Base-by-base conservation (phyloP, 306 rosid genomes). In the Cicer pinnatifidum region DNA sequence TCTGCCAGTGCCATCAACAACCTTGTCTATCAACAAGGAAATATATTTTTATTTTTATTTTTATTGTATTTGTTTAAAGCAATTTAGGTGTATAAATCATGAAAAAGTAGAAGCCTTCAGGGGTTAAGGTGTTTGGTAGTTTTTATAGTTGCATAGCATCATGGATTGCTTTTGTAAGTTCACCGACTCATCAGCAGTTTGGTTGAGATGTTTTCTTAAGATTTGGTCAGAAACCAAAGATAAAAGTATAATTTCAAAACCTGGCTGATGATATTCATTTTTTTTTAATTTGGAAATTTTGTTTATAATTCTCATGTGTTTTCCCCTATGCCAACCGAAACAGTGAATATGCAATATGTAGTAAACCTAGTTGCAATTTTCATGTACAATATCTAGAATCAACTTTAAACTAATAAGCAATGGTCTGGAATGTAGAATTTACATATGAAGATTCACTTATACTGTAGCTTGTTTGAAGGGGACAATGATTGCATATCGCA, bases 361-460 rank as follows among this genome's bases (percentile, higher is more conserved):
- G 51, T 8, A 46, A 37, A 59, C 15, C 6, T 40, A 19, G 9
- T 67, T 40, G 12, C 33, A 48, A 20, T 48, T 69, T 2, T 58
- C 35, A 5, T 77, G 39, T 67, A 35, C 8, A 66, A 28, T 57
- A 48, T 69, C 10, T 60, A 41, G 47, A 19, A 23, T 69, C 10
- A 69, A 48, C 71, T 59, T 11, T 28, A 44, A 54, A 53, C 37
- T 15, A 7, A 10, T 48, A 37, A 47, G 44, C 45, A 61, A 28
- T 70, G 58, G 11, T 11, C 48, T 48, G 3, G 63, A 45, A 67
- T 69, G 45, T 47, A 47, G 69, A 77, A 56, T 17, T 45, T 9
- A 47, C 44, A 35, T 8, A 47, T 38, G 51, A 57, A 57, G 4
- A 57, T 57, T 57, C 63, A 57, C 39, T 11, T 57, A 38, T 57